Evolutionary conservation across 228 moss, liverwort and hornwort genomes (phyloP).

Genomic region (Sphagnum fallax): DNA sequence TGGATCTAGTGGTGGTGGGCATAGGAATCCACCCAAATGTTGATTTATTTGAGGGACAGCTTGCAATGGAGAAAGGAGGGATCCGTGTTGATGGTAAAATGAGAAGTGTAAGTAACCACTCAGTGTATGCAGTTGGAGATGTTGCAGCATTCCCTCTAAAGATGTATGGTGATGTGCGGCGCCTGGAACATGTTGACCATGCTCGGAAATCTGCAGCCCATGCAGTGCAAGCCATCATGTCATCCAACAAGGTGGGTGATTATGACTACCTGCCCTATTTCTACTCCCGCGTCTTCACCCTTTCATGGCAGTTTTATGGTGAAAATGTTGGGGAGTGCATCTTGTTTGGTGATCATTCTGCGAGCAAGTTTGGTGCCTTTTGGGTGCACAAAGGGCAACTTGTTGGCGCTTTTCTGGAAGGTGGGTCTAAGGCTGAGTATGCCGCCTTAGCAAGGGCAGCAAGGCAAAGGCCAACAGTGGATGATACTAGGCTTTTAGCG

Average conservation of each 20-base stretch:
- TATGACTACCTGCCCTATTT: slow-evolving; percentile 95
- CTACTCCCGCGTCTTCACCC: slow-evolving; percentile 89
- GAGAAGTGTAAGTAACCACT: slow-evolving; percentile 56
- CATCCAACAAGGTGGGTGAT: slow-evolving; percentile 29
- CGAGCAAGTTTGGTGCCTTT: slow-evolving; percentile 72
- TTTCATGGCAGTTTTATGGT: slow-evolving; percentile 95
- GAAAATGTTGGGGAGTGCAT: slow-evolving; percentile 60
- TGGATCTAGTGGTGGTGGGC: slow-evolving; percentile 78
- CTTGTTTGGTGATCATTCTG: slow-evolving; percentile 39
- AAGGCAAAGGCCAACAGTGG: slow-evolving; percentile 43
- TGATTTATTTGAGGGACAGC: slow-evolving; percentile 68
- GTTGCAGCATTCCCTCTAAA: slow-evolving; percentile 73
- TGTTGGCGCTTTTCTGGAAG: slow-evolving; percentile 81
- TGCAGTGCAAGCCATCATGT: slow-evolving; percentile 64
- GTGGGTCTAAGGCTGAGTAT: slow-evolving; percentile 80
- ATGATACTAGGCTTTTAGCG: slow-evolving; percentile 28
- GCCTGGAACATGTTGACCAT: slow-evolving; percentile 90
- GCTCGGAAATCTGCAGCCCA: slow-evolving; percentile 92
- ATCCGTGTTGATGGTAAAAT: slow-evolving; percentile 91
- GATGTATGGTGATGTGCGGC: slow-evolving; percentile 55
- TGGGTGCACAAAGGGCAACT: slow-evolving; percentile 66
- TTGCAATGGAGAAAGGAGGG: slow-evolving; percentile 61
- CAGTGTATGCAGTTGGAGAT: slow-evolving; percentile 88
- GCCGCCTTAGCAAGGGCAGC: slow-evolving; percentile 53
- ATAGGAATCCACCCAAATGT: slow-evolving; percentile 82